Evolutionary conservation across 495 filamentous ascomycete species (phyloP).

Genomic region (Lophium mytilinum): DNA sequence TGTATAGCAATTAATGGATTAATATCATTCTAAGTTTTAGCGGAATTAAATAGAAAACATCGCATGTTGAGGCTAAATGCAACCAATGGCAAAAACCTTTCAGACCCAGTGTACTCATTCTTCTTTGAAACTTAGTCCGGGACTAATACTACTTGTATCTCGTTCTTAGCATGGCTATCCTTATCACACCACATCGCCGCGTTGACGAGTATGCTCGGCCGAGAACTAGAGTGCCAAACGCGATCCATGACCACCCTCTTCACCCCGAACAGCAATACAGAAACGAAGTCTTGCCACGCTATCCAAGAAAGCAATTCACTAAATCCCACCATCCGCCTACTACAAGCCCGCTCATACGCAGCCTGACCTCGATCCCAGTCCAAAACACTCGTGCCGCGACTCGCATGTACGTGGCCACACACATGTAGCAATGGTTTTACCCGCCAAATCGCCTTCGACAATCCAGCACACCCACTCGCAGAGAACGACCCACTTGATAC

Average conservation of each 20-base stretch:
- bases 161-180: conserved; percentile 53
- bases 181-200: conserved; percentile 61
- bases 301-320: conserved; percentile 43
- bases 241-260: conserved; percentile 57
- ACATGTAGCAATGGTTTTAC: conserved; percentile 71
- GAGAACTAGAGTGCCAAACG: conserved; percentile 52
- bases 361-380: conserved; percentile 70
- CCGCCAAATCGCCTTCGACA: conserved; percentile 68
- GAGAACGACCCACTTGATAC: conserved; percentile 35
- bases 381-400: conserved; percentile 50
- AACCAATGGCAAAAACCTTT: too few relatives aligned
- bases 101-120: too few relatives aligned
- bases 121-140: too few relatives aligned
- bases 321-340: conserved; percentile 37
- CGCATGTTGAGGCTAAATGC: too few relatives aligned
- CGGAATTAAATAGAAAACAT: too few relatives aligned
- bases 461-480: conserved; percentile 55
- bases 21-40: too few relatives aligned
- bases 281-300: conserved; percentile 54
- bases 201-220: conserved; percentile 61
- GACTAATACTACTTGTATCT: conserved; percentile 45
- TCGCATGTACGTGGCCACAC: conserved; percentile 77
- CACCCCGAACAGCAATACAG: conserved; percentile 53
- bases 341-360: conserved; percentile 58
- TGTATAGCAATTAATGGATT: too few relatives aligned